A percentile compares a stretch with the other conserved stretches of the same genome.
phyloP scores from a whole-genome alignment of 2,329 filamentous ascomycete species.

The Pestalotiopsis sp. region DNA sequence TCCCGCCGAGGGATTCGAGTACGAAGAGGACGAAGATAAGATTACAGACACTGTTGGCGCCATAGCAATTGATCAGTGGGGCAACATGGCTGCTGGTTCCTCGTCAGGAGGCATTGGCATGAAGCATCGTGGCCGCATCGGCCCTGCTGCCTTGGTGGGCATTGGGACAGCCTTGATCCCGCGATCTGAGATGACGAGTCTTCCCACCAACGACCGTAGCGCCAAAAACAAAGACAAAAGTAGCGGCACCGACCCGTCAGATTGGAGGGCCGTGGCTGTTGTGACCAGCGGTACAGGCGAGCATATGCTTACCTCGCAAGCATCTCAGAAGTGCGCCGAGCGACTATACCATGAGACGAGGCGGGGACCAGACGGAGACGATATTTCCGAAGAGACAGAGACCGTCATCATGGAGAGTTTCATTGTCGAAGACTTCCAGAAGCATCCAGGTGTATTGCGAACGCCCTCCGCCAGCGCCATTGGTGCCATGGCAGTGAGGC shows the following conservation, averaged over 20 bases:
- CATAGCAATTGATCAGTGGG: slow-evolving; percentile 84
- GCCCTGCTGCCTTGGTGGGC: slow-evolving; percentile 89
- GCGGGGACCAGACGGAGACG: slow-evolving; percentile 60
- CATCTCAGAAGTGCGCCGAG: slow-evolving; percentile 83
- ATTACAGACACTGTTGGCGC: slow-evolving; percentile 95
- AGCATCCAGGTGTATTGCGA: slow-evolving; percentile 80
- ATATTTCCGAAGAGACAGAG: slow-evolving; percentile 74
- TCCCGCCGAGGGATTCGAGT: background rate
- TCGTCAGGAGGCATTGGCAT: slow-evolving; percentile 98
- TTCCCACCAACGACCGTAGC: background rate
- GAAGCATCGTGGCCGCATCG: slow-evolving; percentile 91
- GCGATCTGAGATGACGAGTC: slow-evolving; percentile 26
- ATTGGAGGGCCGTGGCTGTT: slow-evolving; percentile 72
- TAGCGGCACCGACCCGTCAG: slow-evolving; percentile 24
- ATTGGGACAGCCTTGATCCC: slow-evolving; percentile 92
- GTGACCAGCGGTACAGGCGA: slow-evolving; percentile 96
- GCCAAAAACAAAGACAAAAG: slow-evolving; percentile 65
- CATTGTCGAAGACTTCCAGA: slow-evolving; percentile 89
- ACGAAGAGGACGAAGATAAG: slow-evolving; percentile 51
- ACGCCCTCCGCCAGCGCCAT: slow-evolving; percentile 87
- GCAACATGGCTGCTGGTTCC: slow-evolving; percentile 89
- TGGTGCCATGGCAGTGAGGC: slow-evolving; percentile 89
- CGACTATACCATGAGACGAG: slow-evolving; percentile 75
- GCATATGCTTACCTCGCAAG: slow-evolving; percentile 96
- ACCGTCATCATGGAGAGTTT: slow-evolving; percentile 74